These are phyloP conservation scores for Colletotrichum viniferum DNA, from an alignment of 2,329 filamentous ascomycete genomes.

Conservation along the genomic window DNA sequence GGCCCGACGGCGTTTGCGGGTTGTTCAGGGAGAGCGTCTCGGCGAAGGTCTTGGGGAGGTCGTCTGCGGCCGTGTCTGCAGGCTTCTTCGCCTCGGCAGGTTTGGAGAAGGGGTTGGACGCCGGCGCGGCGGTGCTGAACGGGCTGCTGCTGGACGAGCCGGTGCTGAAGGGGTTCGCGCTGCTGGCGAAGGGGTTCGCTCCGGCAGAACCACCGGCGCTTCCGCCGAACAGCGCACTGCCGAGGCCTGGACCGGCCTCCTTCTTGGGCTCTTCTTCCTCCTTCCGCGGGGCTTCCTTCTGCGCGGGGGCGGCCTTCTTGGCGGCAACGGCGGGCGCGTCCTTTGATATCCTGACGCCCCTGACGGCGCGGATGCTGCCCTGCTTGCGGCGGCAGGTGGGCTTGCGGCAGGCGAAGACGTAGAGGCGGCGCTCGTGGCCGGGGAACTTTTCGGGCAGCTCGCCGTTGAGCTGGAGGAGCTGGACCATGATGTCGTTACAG, in stretches of 20 bases:
- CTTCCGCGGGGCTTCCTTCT: conserved; percentile 37
- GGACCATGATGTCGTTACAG: conserved; percentile 82
- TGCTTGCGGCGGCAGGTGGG: conserved; percentile 81
- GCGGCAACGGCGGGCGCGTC: conserved; percentile 35
- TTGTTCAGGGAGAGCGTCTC: conserved; percentile 78
- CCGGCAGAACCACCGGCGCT: conserved; percentile 27
- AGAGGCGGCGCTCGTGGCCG: conserved; percentile 84
- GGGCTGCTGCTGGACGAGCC: conserved; percentile 40
- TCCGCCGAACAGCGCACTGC: conserved; percentile 71
- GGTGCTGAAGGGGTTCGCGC: conserved; percentile 31
- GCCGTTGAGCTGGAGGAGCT: conserved; percentile 89
- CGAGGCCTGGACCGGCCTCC: conserved; percentile 52
- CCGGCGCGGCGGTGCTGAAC: conserved; percentile 39
- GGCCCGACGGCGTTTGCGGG: conserved; percentile 37
- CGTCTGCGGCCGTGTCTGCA: conserved; percentile 21
- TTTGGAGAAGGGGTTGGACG: conserved; percentile 33
- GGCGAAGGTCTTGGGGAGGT: conserved; percentile 68
- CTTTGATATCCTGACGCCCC: conserved; percentile 66
- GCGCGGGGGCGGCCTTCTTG: conserved; percentile 33
- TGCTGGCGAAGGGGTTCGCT: conserved; percentile 66
- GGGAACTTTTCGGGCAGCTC: conserved; percentile 88
- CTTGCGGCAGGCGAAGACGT: conserved; percentile 81
- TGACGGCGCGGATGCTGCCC: conserved; percentile 78
- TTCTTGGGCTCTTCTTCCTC: conserved; percentile 35
- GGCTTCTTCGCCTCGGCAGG: conserved; percentile 36